These are phyloP conservation scores for Naumovozyma castellii DNA, from an alignment of 805 yeast species.

Conservation along the genomic window DNA sequence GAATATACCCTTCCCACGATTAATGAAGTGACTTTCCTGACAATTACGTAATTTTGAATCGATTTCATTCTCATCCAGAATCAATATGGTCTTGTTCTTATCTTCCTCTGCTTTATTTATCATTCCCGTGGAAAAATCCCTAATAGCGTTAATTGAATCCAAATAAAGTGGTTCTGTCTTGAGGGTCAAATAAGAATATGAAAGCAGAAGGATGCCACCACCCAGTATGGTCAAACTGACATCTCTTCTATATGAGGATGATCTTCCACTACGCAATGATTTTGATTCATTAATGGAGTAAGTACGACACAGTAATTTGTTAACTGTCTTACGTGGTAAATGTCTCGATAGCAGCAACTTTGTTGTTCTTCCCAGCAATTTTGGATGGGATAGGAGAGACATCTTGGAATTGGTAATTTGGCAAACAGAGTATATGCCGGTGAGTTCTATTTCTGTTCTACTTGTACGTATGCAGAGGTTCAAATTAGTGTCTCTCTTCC, in stretches of 20 bases:
- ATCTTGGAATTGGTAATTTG: too few species aligned
- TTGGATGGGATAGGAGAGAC: background rate
- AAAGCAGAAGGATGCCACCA: constrained; percentile 10
- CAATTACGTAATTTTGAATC: constrained; percentile 54
- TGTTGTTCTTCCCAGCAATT: constrained; percentile 5
- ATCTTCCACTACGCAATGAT: background rate
- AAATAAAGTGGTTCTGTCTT: constrained; percentile 13
- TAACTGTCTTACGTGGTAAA: constrained; percentile 12
- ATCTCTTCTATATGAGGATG: background rate
- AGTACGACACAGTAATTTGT: constrained; percentile 11
- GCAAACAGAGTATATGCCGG: too few species aligned
- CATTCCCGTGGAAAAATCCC: constrained; percentile 12
- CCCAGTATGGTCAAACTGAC: constrained; percentile 2
- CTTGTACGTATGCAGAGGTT: too few species aligned
- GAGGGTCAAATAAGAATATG: constrained; percentile 12
- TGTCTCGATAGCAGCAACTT: constrained; percentile 10
- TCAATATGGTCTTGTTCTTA: constrained; percentile 29
- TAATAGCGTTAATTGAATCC: constrained; percentile 23
- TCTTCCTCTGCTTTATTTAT: constrained; percentile 1
- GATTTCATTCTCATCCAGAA: constrained; percentile 62
- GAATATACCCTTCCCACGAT: constrained; percentile 77
- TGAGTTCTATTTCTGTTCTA: too few species aligned
- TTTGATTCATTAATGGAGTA: constrained; percentile 5
- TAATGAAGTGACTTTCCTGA: constrained; percentile 74
- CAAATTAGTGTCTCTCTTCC: too few species aligned